phyloP scores from a whole-genome alignment of 495 filamentous ascomycete genomes.

The Aspergillus sparsus region DNA sequence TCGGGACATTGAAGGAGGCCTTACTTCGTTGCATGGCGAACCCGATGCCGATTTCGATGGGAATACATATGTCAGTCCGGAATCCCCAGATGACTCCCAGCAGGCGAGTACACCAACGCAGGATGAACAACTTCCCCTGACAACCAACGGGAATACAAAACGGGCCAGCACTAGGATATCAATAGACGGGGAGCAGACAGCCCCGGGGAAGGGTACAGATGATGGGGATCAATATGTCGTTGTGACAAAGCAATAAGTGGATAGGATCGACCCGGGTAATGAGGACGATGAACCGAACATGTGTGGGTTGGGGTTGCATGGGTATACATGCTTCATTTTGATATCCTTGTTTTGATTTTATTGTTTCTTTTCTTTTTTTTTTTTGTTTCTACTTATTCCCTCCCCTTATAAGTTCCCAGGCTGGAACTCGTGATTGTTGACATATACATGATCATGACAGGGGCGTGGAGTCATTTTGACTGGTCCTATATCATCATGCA shows the following conservation, averaged over 20 bases:
- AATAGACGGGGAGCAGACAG: slow-evolving; percentile 4
- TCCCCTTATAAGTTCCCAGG: slow-evolving; percentile 20
- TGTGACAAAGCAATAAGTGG: slow-evolving; percentile 4
- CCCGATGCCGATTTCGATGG: slow-evolving; percentile 28
- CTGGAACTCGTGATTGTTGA: slow-evolving; percentile 19
- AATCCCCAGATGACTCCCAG: slow-evolving; percentile 37
- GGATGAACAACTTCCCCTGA: slow-evolving; percentile 18
- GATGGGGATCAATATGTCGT: neutral
- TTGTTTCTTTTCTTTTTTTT: slow-evolving; percentile 17
- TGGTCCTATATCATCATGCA: slow-evolving; percentile 8
- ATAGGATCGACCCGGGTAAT: slow-evolving; percentile 1
- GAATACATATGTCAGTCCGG: slow-evolving; percentile 31
- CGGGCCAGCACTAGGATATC: slow-evolving; percentile 2
- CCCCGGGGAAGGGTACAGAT: neutral
- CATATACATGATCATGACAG: slow-evolving; percentile 16
- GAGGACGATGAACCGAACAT: slow-evolving; percentile 2
- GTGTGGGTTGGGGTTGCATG: neutral
- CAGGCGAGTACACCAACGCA: slow-evolving; percentile 36
- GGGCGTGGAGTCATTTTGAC: neutral
- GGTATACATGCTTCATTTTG: neutral
- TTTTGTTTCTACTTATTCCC: slow-evolving; percentile 7
- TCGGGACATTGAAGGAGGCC: slow-evolving; percentile 80
- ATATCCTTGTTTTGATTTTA: slow-evolving; percentile 8
- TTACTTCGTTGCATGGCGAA: slow-evolving; percentile 51
- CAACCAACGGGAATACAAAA: slow-evolving; percentile 21